Percentiles rank a stretch among this genome's conserved stretches.
phyloP scores from a whole-genome alignment of 331 rosid genomes.

The Malus hybrid region DNA sequence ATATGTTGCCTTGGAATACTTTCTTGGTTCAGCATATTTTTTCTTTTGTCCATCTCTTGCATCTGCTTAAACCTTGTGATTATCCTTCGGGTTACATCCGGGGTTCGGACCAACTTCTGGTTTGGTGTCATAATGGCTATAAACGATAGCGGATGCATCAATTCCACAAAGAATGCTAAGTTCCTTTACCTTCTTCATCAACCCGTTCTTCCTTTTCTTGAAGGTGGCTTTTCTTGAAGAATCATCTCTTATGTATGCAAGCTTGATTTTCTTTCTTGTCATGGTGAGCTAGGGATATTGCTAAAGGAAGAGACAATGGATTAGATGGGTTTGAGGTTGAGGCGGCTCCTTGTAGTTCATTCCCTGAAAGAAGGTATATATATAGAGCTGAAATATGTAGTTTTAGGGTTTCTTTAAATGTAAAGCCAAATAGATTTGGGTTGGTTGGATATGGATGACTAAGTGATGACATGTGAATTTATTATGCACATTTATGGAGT shows the following conservation, averaged over 20 bases:
- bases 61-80: background rate
- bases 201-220: constrained; percentile 22
- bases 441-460: background rate
- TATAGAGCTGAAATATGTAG: background rate
- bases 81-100: background rate
- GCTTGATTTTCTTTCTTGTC: constrained; percentile 17
- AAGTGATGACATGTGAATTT: background rate
- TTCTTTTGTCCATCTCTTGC: constrained; percentile 2
- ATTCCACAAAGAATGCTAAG: constrained; percentile 15
- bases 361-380: background rate
- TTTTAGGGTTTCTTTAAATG: background rate
- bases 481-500: background rate
- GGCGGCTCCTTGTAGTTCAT: background rate
- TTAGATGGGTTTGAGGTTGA: background rate
- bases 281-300: background rate
- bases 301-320: background rate
- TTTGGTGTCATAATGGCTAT: background rate
- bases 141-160: background rate
- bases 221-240: constrained; percentile 18
- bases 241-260: constrained; percentile 16
- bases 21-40: constrained; percentile 10
- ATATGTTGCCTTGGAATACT: background rate
- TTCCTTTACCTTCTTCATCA: constrained; percentile 14
- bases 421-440: background rate
- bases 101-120: constrained; percentile 12